A percentile compares a stretch with the other conserved stretches of the same genome.
Evolutionary conservation across 495 filamentous ascomycete genomes (phyloP).

Genomic region (Patellaria atrata): DNA sequence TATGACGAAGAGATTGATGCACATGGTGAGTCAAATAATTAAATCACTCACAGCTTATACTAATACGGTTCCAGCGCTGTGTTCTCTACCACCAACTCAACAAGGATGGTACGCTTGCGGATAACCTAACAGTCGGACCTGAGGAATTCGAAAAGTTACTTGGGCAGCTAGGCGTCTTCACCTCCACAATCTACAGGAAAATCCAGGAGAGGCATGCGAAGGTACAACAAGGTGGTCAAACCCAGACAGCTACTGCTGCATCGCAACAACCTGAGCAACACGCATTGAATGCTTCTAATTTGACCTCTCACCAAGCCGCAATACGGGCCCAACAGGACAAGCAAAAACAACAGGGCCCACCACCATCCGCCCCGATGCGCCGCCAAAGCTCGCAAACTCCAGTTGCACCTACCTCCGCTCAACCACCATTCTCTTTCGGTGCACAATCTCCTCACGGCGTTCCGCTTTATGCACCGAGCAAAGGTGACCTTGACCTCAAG

Average conservation of each 20-base stretch:
- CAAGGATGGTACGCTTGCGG: constrained; percentile 6
- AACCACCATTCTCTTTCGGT: constrained; percentile 53
- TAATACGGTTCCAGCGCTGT: not conserved
- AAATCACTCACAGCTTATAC: constrained; percentile 1
- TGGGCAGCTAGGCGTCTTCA: constrained; percentile 5
- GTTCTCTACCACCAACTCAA: constrained; percentile 9
- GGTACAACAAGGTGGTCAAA: constrained; percentile 3
- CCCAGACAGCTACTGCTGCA: not conserved
- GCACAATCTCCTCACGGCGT: constrained; percentile 57
- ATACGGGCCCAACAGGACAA: constrained; percentile 36
- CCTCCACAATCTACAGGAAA: constrained; percentile 4
- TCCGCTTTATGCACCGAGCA: constrained; percentile 41
- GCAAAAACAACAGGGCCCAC: constrained; percentile 41
- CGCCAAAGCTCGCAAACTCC: constrained; percentile 28
- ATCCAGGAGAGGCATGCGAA: constrained; percentile 4
- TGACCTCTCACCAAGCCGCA: no score
- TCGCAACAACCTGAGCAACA: constrained; percentile 7
- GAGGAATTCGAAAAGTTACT: constrained; percentile 6
- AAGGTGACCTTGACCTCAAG: no score
- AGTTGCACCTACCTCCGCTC: constrained; percentile 48
- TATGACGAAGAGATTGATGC: no score
- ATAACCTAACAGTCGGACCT: constrained; percentile 6
- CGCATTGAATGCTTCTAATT: no score
- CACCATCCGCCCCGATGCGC: constrained; percentile 1
- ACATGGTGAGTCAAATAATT: constrained; percentile 1